phyloP scores from a whole-genome alignment of 2,329 filamentous ascomycete genomes.

The Colletotrichum cordylinicola region DNA sequence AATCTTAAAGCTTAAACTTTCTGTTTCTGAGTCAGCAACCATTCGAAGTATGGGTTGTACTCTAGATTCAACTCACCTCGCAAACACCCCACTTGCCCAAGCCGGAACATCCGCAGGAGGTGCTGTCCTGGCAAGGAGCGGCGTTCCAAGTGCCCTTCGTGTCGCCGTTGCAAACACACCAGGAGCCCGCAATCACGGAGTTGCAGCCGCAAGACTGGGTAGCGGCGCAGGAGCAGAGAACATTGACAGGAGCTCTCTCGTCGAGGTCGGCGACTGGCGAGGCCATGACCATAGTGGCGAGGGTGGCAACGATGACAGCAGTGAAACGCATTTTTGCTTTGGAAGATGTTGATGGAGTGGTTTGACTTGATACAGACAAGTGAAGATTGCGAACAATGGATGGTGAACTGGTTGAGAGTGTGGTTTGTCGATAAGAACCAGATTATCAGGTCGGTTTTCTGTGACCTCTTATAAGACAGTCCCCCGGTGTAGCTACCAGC shows the following conservation, averaged over 20 bases:
- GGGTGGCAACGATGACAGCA: background rate
- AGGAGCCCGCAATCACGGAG: background rate
- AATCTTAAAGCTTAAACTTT: background rate
- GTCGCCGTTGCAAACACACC: background rate
- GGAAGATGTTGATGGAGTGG: background rate
- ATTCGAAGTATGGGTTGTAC: background rate
- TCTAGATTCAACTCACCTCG: background rate
- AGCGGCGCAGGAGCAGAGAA: background rate
- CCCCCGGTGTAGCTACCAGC: background rate
- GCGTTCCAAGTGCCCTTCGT: background rate
- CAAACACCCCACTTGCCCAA: background rate
- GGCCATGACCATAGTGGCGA: background rate
- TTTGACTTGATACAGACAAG: background rate
- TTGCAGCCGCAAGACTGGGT: background rate
- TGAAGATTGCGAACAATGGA: background rate
- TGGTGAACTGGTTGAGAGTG: background rate
- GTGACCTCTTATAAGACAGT: background rate
- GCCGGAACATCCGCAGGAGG: background rate
- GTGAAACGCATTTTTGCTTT: background rate
- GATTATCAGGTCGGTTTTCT: background rate
- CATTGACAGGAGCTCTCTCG: background rate
- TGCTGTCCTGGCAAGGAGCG: background rate
- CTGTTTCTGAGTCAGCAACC: background rate
- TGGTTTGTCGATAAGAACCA: background rate
- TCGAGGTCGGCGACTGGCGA: background rate